Conservation (phyloP, 345 rosid species). For the Aquilaria malaccensis region DNA sequence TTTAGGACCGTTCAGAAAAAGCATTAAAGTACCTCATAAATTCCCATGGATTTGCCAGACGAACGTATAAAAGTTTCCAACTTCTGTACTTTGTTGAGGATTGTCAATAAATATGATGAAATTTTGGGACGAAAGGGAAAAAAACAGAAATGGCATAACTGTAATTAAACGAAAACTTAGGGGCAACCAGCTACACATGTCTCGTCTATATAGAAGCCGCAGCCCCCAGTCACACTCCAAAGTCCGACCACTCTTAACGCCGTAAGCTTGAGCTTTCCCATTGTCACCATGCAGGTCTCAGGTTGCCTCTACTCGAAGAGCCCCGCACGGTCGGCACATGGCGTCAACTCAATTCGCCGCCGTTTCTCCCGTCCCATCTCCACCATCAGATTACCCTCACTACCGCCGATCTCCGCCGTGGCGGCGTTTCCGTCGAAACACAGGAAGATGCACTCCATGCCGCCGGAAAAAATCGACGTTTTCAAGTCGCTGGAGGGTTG, state of each 20-base stretch:
- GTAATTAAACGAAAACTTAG: not conserved
- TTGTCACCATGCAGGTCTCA: slow-evolving; percentile 33
- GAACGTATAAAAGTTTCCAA: not conserved
- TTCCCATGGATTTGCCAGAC: not conserved
- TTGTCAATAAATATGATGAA: no score
- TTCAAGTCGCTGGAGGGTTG: slow-evolving; percentile 62
- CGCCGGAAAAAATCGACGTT: slow-evolving; percentile 50
- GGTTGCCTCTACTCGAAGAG: slow-evolving; percentile 12
- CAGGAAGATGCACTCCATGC: slow-evolving; percentile 50
- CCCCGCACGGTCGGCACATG: slow-evolving; percentile 11
- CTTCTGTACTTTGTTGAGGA: not conserved
- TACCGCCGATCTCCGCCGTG: slow-evolving; percentile 19
- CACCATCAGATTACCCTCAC: not conserved
- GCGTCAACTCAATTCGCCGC: slow-evolving; percentile 2
- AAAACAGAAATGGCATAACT: not conserved
- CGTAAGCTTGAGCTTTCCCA: no score
- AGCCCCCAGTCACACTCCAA: not conserved
- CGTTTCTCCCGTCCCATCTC: slow-evolving; percentile 4
- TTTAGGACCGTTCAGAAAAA: not conserved
- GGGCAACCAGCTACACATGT: not conserved
- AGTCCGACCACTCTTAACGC: not conserved
- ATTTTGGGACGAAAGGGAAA: not conserved
- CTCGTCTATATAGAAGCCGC: not conserved
- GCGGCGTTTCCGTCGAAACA: slow-evolving; percentile 25
- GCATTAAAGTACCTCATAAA: no score